Base-by-base conservation (phyloP, 108 stramenopile species). In the Tribonema minus region DNA sequence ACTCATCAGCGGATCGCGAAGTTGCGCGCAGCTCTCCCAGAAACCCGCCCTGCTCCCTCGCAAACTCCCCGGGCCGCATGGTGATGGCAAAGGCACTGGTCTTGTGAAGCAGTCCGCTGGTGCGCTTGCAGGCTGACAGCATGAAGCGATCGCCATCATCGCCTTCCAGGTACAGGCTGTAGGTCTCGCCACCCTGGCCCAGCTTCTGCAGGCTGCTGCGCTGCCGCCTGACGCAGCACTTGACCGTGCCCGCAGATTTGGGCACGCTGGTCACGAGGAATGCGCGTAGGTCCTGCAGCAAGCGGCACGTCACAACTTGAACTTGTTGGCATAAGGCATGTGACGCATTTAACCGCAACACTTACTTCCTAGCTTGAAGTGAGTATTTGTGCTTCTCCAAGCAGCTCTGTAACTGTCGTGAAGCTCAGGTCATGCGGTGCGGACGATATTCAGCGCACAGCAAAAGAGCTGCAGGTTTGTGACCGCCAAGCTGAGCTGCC, bases 191-290 rank as follows among this genome's bases (percentile, higher is more conserved):
- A 0, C 82, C 71, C 9, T 74, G 32, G 32, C 84, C 69, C 33
- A 83, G 72, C 60, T 78, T 68, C 33, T 72, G 40, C 35, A 86
- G 58, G 5, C 83, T 83, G 27, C 82, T 75, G 66, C 89, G 91
- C 78, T 86, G 84, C 35, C 93, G 76, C 72, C 87, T 36, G 34
- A 94, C 88, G 76, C 71, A 90, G 69, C 93, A 94, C 67, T 90
- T 89, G 37, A 94, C 81, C 64, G 83, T 84, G 26, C 92, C 92
- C 20, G 82, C 76, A 37, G 68, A 65, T 33, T 82, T 80, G 0
- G 92, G 89, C 28, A 88, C 68, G 2, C 92, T 91, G 28, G 36
- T 70, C 76, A 71, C 91, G 26, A 92, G 82, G 72, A 92, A 91
- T 3, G 33, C 62, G 1, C 72, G 61, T 62, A 72, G 39, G 40